Evolutionary conservation across 305 asterid species (phyloP), one percentile per base, ranked within the genome.

Genomic region (Ilex paraguariensis): DNA sequence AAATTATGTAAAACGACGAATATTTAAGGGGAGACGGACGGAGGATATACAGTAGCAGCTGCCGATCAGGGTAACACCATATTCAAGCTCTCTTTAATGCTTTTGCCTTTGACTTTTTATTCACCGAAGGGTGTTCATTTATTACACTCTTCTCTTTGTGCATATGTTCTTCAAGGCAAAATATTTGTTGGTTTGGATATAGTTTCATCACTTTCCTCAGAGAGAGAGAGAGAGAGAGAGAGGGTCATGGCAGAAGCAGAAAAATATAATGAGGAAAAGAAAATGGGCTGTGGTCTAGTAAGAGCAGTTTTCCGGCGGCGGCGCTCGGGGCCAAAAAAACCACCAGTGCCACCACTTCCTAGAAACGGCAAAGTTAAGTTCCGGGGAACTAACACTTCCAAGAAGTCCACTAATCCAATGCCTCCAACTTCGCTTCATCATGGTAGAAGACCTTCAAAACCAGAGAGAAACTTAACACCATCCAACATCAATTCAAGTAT

Each of bases 211-310:
- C 7, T 52, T 8, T 52, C 31, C n/a, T 52, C n/a, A 56, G 54
- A 12, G 51, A 11, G 39, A 32, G 17, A 56, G 54, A 56, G 54
- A 12, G 51, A 11, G 39, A 32, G 17, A 56, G 54, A 12, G 51
- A 11, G 39, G 31, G 14, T 36, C 57, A 74, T 83, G 88, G 80
- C 82, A 21, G 67, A 71, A 62, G 67, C 77, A 52, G 68, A 64
- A 11, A 60, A 66, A 10, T 64, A 55, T 17, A 48, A 72, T 0
- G 61, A 57, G 56, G 80, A 81, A 60, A 73, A 61, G 50, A 75
- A 78, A 15, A 33, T 57, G 16, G 92, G 87, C 0, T 86, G 94
- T 76, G 87, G 94, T 59, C 70, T 83, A n/a, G 67, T 81, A 6
- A 77, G 73, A 45, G 66, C 83, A 42, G 3, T 85, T 45, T 73